A percentile compares a stretch with the other conserved stretches of the same genome.
These are phyloP conservation scores for Chenopodium album DNA, from an alignment of 148 eudicot genomes.

Conservation along the genomic window DNA sequence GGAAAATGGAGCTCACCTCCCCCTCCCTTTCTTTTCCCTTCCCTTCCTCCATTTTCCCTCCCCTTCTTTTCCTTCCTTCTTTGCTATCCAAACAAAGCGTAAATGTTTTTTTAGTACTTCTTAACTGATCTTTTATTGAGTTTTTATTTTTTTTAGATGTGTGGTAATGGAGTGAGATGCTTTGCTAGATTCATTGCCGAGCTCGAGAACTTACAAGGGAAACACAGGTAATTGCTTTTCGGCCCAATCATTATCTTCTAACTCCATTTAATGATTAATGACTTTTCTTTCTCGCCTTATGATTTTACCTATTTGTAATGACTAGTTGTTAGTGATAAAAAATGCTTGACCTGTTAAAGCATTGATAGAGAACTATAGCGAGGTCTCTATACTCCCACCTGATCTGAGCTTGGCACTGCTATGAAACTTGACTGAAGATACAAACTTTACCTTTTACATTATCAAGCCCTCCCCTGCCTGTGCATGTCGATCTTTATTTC, in stretches of 20 bases:
- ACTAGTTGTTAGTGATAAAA: background rate
- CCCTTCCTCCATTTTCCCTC: no score
- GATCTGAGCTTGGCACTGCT: background rate
- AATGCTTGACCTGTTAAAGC: background rate
- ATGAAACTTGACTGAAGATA: background rate
- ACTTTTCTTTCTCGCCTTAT: background rate
- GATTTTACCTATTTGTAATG: no score
- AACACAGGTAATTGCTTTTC: slow-evolving; percentile 52
- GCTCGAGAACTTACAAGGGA: slow-evolving; percentile 79
- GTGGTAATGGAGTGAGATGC: slow-evolving; percentile 98
- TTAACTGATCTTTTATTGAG: background rate
- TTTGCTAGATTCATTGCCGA: slow-evolving; percentile 91
- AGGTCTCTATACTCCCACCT: background rate
- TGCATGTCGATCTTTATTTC: background rate
- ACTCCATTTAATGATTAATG: background rate
- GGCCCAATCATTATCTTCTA: background rate
- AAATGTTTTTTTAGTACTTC: background rate
- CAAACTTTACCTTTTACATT: background rate
- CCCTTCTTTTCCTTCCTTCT: no score
- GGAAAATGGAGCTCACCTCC: no score
- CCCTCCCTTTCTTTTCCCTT: no score
- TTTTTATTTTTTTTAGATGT: slow-evolving; percentile 55
- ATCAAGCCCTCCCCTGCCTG: background rate
- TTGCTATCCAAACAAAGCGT: no score
- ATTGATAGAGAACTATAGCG: background rate